Percentiles rank a stretch among this genome's conserved stretches.
Evolutionary conservation across 257 asterid genomes (phyloP).

Genomic region (Echium plantagineum): DNA sequence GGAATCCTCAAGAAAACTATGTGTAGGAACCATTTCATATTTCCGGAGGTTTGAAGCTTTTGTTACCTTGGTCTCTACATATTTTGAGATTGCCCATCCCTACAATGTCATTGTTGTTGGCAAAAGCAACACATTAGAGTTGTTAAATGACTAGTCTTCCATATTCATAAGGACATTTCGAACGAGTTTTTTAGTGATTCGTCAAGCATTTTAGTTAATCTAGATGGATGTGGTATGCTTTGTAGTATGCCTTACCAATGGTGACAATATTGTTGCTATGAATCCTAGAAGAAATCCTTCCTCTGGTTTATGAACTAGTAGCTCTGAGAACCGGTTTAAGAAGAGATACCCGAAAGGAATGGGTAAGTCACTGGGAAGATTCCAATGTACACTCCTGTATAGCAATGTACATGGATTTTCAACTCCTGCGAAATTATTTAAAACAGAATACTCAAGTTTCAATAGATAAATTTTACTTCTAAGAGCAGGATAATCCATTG

Average conservation of each 20-base stretch:
- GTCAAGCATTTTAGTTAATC: too few relatives aligned
- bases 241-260: slow-evolving; percentile 36
- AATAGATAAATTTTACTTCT: background rate
- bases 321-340: slow-evolving; percentile 45
- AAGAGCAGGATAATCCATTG: too few relatives aligned
- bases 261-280: slow-evolving; percentile 39
- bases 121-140: background rate
- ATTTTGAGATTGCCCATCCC: slow-evolving; percentile 55
- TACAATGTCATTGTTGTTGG: background rate
- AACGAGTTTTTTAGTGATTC: too few relatives aligned
- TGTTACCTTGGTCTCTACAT: slow-evolving; percentile 33
- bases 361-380: slow-evolving; percentile 33
- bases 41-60: background rate
- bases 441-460: background rate
- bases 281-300: slow-evolving; percentile 26
- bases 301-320: slow-evolving; percentile 67
- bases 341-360: slow-evolving; percentile 21
- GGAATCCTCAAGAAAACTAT: slow-evolving; percentile 20
- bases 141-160: too few relatives aligned
- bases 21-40: slow-evolving; percentile 1
- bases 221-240: too few relatives aligned
- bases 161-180: too few relatives aligned
- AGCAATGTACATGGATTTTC: slow-evolving; percentile 53
- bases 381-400: slow-evolving; percentile 46
- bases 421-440: slow-evolving; percentile 19